Base-by-base conservation (phyloP, 1,284 basidiomycete species). In the Ceratobasidium sp. region DNA sequence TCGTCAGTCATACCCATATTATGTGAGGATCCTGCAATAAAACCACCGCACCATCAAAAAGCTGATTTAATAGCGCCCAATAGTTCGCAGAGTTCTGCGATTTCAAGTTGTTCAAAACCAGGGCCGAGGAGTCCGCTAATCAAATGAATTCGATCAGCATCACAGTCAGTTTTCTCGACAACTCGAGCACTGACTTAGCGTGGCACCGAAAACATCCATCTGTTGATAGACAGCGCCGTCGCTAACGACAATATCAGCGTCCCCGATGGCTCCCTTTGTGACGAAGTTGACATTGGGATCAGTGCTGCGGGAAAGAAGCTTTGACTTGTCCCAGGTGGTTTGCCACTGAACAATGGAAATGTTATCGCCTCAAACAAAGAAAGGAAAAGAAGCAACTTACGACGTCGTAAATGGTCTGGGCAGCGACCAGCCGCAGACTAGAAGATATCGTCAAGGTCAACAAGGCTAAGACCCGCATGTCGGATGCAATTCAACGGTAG, bases 311-410 rank as follows among this genome's bases (percentile, higher is more conserved):
- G 84, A 85, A 77, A 89, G 85, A 38, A 87, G 82, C 62, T 80
- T 82, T 30, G 83, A 77, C 52, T 83, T 82, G 76, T 89, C 85
- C 88, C 88, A 89, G 8, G 86, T 89, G 32, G 88, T 89, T 81
- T 88, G 85, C 85, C 86, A 89, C 88, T 89, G 75, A n/a, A 18
- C 32, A n/a, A 13, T 18, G 26, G 14, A 14, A 58, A 7, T 6
- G 6, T 28, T 18, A 41, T 49, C 30, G 13, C 57, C 8, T 23
- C 6, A 8, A 28, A 30, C 54, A 35, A 57, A 16, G n/a, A 30
- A 30, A 46, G 30, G 11, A 41, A 8, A 28, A 14, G n/a, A 16
- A 13, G 7, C n/a, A 18, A 71, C 67, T 35, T 23, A 71, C 67
- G n/a, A 71, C 58, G 30, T 71, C 67, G 38, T 57, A 71, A 21